Evolutionary conservation across 257 asterid species (phyloP).

Genomic region (Cinchona pubescens): DNA sequence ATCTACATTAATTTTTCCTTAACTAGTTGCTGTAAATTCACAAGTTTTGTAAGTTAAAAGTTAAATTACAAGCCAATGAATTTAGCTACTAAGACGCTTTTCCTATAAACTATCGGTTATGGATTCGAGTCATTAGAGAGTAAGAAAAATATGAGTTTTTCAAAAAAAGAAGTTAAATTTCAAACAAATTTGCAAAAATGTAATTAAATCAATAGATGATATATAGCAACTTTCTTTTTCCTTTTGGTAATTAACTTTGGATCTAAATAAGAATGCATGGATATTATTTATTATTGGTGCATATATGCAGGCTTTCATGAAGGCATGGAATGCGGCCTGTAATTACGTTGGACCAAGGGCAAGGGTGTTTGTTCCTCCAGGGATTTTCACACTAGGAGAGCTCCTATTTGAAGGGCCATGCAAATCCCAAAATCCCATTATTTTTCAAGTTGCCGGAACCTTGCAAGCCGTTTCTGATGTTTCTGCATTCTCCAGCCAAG

Average conservation of each 20-base stretch:
- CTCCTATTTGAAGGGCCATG: conserved; percentile 57
- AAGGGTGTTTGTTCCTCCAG: conserved; percentile 45
- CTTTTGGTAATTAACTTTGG: neutral
- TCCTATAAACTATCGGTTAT: too few relatives aligned
- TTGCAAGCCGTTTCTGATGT: conserved; percentile 47
- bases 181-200: neutral
- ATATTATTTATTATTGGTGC: too few relatives aligned
- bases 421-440: conserved; percentile 36
- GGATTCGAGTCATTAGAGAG: too few relatives aligned
- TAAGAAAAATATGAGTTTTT: too few relatives aligned
- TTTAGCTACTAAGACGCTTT: too few relatives aligned
- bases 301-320: conserved; percentile 52
- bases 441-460: conserved; percentile 41
- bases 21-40: too few relatives aligned
- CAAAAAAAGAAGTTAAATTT: too few relatives aligned
- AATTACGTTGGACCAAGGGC: conserved; percentile 33
- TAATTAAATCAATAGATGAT: neutral
- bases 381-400: conserved; percentile 40
- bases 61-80: too few relatives aligned
- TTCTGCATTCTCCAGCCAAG: conserved; percentile 41
- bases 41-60: too few relatives aligned
- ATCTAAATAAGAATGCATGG: neutral
- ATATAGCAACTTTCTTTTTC: neutral
- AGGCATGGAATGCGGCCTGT: conserved; percentile 62
- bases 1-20: too few relatives aligned